Percentiles rank a stretch among this genome's conserved stretches.
Evolutionary conservation across 805 yeast genomes (phyloP).

Genomic region (Pichia rugopelliculosa): DNA sequence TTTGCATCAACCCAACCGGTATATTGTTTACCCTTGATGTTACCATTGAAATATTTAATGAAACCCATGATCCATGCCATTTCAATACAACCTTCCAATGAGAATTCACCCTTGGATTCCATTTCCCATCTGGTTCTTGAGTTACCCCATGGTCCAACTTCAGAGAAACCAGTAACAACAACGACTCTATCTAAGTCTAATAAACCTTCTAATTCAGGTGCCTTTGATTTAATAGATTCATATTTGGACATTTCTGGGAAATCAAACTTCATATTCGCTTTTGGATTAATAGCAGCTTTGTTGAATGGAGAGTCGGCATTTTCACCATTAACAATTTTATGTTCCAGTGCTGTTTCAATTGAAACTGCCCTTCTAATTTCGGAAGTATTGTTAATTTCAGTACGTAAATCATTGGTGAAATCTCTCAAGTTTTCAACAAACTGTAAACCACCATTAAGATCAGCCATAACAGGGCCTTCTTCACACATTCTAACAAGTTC

Average conservation of each 20-base stretch:
- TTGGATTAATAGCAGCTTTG: constrained; percentile 75
- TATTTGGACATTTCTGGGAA: constrained; percentile 86
- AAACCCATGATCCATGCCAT: constrained; percentile 99
- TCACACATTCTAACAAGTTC: constrained; percentile 81
- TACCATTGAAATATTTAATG: constrained; percentile 91
- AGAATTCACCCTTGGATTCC: constrained; percentile 93
- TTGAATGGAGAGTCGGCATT: constrained; percentile 80
- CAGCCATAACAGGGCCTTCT: constrained; percentile 93
- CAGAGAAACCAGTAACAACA: constrained; percentile 97
- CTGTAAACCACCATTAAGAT: constrained; percentile 97
- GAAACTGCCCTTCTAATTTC: constrained; percentile 95
- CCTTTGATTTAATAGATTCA: constrained; percentile 56
- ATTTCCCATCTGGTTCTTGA: constrained; percentile 99
- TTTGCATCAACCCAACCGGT: constrained; percentile 97
- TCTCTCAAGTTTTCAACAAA: constrained; percentile 87
- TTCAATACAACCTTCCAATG: constrained; percentile 95
- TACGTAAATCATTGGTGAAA: constrained; percentile 71
- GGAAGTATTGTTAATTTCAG: constrained; percentile 68
- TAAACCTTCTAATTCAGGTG: constrained; percentile 81
- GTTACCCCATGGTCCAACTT: constrained; percentile 99
- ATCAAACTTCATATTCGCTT: constrained; percentile 88
- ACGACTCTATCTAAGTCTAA: constrained; percentile 85
- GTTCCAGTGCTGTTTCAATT: constrained; percentile 85
- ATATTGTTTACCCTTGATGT: constrained; percentile 81
- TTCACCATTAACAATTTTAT: constrained; percentile 77